Evolutionary conservation across 202 grass and related monocot species (phyloP).

Genomic region (Setaria viridis): DNA sequence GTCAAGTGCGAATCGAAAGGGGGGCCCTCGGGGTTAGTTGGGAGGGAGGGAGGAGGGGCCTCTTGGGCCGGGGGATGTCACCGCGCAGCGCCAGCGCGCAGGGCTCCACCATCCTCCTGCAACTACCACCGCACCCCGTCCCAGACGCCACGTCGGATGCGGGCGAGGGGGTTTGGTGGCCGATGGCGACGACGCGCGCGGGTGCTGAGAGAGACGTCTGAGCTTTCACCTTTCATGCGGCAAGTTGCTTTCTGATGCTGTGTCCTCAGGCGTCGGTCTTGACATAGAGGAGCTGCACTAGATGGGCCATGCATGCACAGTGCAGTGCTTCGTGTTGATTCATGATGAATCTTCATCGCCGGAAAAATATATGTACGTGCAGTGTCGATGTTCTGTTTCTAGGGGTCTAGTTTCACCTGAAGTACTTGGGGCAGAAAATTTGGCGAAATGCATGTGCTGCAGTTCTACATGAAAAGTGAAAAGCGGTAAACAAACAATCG

Average conservation of each 20-base stretch:
- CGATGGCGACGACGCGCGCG: constrained; percentile 39
- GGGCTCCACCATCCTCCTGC: neutral
- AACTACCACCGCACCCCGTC: constrained; percentile 29
- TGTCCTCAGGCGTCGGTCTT: neutral
- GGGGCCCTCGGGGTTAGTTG: constrained; percentile 16
- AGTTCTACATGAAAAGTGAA: neutral
- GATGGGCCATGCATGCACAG: neutral
- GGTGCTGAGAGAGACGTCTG: constrained; percentile 29
- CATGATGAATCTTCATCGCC: neutral
- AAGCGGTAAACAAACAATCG: neutral
- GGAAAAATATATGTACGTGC: too few relatives aligned
- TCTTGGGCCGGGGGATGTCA: too few relatives aligned
- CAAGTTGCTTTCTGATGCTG: neutral
- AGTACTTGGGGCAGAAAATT: neutral
- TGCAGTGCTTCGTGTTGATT: neutral
- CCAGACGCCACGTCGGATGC: constrained; percentile 45
- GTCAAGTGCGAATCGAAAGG: neutral
- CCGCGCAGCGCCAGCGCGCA: too few relatives aligned
- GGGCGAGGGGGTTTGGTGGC: constrained; percentile 39
- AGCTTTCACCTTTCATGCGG: neutral
- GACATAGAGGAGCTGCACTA: neutral
- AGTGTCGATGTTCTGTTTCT: neutral
- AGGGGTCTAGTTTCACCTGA: too few relatives aligned
- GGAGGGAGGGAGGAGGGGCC: neutral
- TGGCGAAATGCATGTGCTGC: neutral